These are phyloP conservation scores for Candida nonsorbophila DNA, from an alignment of 805 yeast genomes.

Conservation along the genomic window DNA sequence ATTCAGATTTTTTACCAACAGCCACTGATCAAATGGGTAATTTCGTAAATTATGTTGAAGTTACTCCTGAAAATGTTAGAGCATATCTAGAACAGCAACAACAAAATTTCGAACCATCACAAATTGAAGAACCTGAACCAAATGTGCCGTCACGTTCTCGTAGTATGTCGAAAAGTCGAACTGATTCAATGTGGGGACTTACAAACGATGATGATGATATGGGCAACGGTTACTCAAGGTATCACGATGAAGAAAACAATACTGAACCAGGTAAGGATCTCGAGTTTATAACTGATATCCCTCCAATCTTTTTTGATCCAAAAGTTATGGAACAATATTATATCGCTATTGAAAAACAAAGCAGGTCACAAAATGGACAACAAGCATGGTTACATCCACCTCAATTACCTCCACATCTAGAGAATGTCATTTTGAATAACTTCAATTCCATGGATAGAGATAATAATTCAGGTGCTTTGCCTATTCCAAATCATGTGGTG, in stretches of 20 bases:
- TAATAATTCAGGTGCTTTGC: slow-evolving; percentile 82
- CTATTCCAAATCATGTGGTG: slow-evolving; percentile 93
- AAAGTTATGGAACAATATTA: slow-evolving; percentile 85
- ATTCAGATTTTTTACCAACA: slow-evolving; percentile 85
- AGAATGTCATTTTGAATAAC: slow-evolving; percentile 84
- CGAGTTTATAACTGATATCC: slow-evolving; percentile 62
- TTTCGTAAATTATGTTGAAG: slow-evolving; percentile 86
- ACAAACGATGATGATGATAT: slow-evolving; percentile 72
- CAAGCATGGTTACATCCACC: slow-evolving; percentile 86
- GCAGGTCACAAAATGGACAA: slow-evolving; percentile 51
- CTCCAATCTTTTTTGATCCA: slow-evolving; percentile 81
- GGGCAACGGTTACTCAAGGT: slow-evolving; percentile 76
- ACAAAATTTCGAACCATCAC: too few relatives aligned
- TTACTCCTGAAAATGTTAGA: slow-evolving; percentile 39
- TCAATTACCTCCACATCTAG: slow-evolving; percentile 93
- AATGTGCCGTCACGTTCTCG: slow-evolving; percentile 19
- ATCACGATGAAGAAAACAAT: slow-evolving; percentile 53
- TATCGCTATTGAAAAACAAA: slow-evolving; percentile 65
- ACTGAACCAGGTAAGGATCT: slow-evolving; percentile 8
- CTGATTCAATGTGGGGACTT: slow-evolving; percentile 60
- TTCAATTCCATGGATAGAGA: slow-evolving; percentile 55
- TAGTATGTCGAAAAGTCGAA: slow-evolving; percentile 28
- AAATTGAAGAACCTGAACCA: slow-evolving; percentile 4
- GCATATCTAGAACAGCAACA: slow-evolving; percentile 23
- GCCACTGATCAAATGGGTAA: slow-evolving; percentile 98